Evolutionary conservation across 805 yeast species (phyloP).

Genomic region (Blastobotrys terrestris): DNA sequence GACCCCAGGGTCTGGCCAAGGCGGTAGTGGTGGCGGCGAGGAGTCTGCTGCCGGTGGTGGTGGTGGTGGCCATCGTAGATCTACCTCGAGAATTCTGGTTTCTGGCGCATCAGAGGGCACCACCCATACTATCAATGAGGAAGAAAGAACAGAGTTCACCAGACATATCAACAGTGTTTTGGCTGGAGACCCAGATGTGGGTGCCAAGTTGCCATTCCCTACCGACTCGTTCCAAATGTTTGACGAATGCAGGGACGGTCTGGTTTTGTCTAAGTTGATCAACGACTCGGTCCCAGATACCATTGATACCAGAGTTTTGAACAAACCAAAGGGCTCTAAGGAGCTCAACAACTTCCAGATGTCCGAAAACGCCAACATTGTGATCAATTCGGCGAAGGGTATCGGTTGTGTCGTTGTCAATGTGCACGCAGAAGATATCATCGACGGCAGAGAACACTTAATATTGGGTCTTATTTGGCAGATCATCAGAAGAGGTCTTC

Average conservation of each 20-base stretch:
- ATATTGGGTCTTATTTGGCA: constrained; percentile 97
- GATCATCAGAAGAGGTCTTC: constrained; percentile 90
- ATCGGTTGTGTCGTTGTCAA: constrained; percentile 98
- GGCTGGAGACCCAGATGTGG: constrained; percentile 82
- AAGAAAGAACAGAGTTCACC: constrained; percentile 92
- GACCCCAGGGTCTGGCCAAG: constrained; percentile 1
- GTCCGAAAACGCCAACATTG: constrained; percentile 95
- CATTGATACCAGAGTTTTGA: constrained; percentile 94
- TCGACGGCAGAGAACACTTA: constrained; percentile 94
- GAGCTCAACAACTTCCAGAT: constrained; percentile 87
- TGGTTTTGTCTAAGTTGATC: constrained; percentile 85
- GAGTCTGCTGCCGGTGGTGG: not conserved
- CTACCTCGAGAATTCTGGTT: constrained; percentile 56
- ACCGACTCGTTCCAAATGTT: constrained; percentile 91
- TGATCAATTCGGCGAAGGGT: constrained; percentile 96
- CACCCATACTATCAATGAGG: constrained; percentile 94
- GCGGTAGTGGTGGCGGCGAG: not conserved
- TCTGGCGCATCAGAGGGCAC: constrained; percentile 87
- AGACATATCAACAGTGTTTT: constrained; percentile 90
- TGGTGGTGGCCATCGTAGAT: constrained; percentile 12
- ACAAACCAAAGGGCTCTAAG: constrained; percentile 76
- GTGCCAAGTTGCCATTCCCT: constrained; percentile 81
- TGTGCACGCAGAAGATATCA: constrained; percentile 94
- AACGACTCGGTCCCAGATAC: constrained; percentile 98
- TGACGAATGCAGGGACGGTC: constrained; percentile 94